Evolutionary conservation across 2,329 filamentous ascomycete genomes (phyloP).

Genomic region (Aspergillus sp.): DNA sequence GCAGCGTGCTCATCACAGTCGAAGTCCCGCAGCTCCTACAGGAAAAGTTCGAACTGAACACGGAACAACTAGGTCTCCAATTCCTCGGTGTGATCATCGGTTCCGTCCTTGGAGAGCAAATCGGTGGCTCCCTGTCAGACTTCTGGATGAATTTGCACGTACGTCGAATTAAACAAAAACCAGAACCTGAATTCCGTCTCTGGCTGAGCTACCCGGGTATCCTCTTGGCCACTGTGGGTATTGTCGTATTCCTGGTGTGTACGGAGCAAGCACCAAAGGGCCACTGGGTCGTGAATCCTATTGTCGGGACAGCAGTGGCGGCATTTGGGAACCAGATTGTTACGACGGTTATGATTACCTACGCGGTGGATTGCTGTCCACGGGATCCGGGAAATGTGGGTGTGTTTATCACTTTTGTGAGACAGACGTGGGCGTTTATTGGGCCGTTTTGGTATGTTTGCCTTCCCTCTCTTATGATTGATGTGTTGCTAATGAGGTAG

Average conservation of each 20-base stretch:
- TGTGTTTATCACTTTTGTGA: conserved; percentile 56
- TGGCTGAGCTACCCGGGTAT: conserved; percentile 54
- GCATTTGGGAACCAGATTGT: conserved; percentile 56
- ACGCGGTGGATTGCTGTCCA: conserved; percentile 52
- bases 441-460: conserved; percentile 33
- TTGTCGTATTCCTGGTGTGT: conserved; percentile 53
- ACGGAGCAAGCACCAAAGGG: conserved; percentile 40
- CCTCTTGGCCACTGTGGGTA: conserved; percentile 46
- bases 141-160: conserved; percentile 47
- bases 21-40: conserved; percentile 55
- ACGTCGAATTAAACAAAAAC: conserved; percentile 31
- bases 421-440: conserved; percentile 35
- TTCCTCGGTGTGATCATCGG: conserved; percentile 56
- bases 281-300: conserved; percentile 51
- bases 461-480: background rate
- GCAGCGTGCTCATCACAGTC: conserved; percentile 49
- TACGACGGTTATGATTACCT: conserved; percentile 57
- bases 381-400: conserved; percentile 52
- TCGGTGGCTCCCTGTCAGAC: conserved; percentile 52
- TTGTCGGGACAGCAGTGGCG: conserved; percentile 49
- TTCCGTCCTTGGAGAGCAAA: conserved; percentile 53
- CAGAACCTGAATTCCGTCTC: conserved; percentile 49
- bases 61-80: conserved; percentile 55
- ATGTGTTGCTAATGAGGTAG: background rate
- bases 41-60: conserved; percentile 50